Percentiles rank a stretch among this genome's conserved stretches.
phyloP scores from a whole-genome alignment of 441 rosid genomes.

The Populus hybrid region DNA sequence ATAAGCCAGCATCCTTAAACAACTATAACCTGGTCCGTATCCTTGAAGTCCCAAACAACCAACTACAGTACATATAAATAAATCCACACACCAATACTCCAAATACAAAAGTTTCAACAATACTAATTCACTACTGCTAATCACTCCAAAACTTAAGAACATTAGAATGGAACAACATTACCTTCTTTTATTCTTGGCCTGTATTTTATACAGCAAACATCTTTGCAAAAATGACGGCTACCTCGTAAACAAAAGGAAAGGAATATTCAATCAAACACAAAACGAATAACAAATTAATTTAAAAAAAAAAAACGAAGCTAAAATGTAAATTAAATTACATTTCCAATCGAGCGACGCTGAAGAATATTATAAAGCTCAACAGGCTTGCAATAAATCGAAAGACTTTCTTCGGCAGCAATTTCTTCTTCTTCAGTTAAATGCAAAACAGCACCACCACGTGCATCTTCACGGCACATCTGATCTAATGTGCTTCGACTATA shows the following conservation, averaged over 20 bases:
- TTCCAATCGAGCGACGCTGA: constrained; percentile 77
- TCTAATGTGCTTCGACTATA: constrained; percentile 67
- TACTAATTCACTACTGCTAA: not conserved
- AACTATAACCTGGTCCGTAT: constrained; percentile 9
- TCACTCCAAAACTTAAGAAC: not conserved
- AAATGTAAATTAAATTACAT: constrained; percentile 32
- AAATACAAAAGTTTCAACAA: not conserved
- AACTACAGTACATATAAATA: not conserved
- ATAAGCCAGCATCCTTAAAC: constrained; percentile 4
- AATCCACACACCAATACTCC: not conserved
- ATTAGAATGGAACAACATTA: constrained; percentile 20
- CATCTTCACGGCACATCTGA: constrained; percentile 91
- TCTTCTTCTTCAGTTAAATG: constrained; percentile 84
- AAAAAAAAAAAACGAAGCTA: not conserved
- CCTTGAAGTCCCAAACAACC: not conserved
- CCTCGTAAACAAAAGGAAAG: constrained; percentile 14
- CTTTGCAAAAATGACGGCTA: constrained; percentile 88
- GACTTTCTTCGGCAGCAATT: constrained; percentile 88
- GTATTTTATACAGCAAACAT: constrained; percentile 78
- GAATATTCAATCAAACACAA: not conserved
- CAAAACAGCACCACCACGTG: constrained; percentile 29
- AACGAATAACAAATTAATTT: not conserved
- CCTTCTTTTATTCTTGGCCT: constrained; percentile 76
- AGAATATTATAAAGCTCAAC: constrained; percentile 95
- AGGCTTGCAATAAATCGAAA: constrained; percentile 84